A percentile compares a stretch with the other conserved stretches of the same genome.
These are phyloP conservation scores for Colletotrichum sp. DNA, from an alignment of 2,329 filamentous ascomycete species.

Conservation along the genomic window DNA sequence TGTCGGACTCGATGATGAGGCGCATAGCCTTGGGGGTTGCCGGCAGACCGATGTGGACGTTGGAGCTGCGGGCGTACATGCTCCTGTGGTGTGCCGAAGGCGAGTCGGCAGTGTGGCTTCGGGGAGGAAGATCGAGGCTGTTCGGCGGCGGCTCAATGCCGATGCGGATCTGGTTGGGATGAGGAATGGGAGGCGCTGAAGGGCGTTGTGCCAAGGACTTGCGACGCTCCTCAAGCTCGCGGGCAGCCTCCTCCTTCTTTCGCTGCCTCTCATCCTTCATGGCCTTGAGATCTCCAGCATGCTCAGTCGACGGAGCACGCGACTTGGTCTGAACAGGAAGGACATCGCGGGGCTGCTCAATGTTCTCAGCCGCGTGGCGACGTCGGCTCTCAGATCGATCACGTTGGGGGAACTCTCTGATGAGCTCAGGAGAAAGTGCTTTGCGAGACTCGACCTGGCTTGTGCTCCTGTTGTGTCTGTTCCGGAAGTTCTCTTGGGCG, in stretches of 20 bases:
- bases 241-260: constrained; percentile 78
- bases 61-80: constrained; percentile 51
- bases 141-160: constrained; percentile 30
- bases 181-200: constrained; percentile 79
- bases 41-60: constrained; percentile 75
- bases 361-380: constrained; percentile 34
- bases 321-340: constrained; percentile 32
- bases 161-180: constrained; percentile 63
- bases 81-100: constrained; percentile 38
- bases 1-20: constrained; percentile 70
- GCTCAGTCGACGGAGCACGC: constrained; percentile 48
- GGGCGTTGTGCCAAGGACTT: constrained; percentile 83
- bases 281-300: constrained; percentile 58
- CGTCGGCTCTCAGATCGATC: constrained; percentile 46
- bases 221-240: constrained; percentile 87
- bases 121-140: constrained; percentile 52
- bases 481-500: constrained; percentile 61
- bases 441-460: constrained; percentile 43
- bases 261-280: constrained; percentile 66
- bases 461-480: constrained; percentile 57
- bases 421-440: constrained; percentile 38
- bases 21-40: constrained; percentile 92
- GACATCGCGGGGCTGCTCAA: constrained; percentile 27
- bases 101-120: constrained; percentile 72
- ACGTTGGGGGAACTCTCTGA: constrained; percentile 30